Evolutionary conservation across 306 rosid species (phyloP).

Genomic region (Quercus berberidifolia): DNA sequence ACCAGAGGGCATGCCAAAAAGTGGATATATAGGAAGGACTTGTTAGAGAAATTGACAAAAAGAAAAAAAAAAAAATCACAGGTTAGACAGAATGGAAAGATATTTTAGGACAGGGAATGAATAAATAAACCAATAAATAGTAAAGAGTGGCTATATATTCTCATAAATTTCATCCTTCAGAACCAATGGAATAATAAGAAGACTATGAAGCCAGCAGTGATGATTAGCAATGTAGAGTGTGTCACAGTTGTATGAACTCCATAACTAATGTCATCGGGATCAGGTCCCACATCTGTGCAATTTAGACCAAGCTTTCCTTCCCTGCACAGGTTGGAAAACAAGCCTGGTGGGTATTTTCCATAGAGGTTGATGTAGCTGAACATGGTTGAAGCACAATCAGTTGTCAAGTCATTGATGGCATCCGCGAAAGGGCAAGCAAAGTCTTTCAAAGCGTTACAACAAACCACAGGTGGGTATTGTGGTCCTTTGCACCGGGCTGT

Average conservation of each 20-base stretch:
- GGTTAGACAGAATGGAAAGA: background rate
- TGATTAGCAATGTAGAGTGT: conserved; percentile 13
- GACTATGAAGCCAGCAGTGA: conserved; percentile 19
- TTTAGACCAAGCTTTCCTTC: conserved; percentile 67
- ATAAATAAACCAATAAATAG: conserved; percentile 12
- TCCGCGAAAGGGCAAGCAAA: conserved; percentile 65
- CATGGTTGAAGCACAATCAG: conserved; percentile 66
- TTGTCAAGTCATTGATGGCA: conserved; percentile 38
- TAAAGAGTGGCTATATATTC: background rate
- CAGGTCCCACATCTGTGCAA: conserved; percentile 13
- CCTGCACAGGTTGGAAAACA: conserved; percentile 67
- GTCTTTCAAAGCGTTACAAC: conserved; percentile 78
- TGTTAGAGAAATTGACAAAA: background rate
- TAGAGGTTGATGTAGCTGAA: conserved; percentile 87
- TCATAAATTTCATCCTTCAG: conserved; percentile 16
- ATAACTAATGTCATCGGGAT: background rate
- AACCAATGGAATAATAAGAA: conserved; percentile 27
- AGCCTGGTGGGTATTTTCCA: conserved; percentile 88
- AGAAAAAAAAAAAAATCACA: background rate
- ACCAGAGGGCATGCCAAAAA: too few relatives aligned
- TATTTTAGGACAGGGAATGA: background rate
- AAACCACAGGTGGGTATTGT: conserved; percentile 49
- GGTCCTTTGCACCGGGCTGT: conserved; percentile 97
- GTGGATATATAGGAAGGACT: background rate
- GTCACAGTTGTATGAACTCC: conserved; percentile 16